Percentiles rank a stretch among this genome's conserved stretches.
Evolutionary conservation across 2,329 filamentous ascomycete species (phyloP).

Genomic region (Phialophora verrucosa): DNA sequence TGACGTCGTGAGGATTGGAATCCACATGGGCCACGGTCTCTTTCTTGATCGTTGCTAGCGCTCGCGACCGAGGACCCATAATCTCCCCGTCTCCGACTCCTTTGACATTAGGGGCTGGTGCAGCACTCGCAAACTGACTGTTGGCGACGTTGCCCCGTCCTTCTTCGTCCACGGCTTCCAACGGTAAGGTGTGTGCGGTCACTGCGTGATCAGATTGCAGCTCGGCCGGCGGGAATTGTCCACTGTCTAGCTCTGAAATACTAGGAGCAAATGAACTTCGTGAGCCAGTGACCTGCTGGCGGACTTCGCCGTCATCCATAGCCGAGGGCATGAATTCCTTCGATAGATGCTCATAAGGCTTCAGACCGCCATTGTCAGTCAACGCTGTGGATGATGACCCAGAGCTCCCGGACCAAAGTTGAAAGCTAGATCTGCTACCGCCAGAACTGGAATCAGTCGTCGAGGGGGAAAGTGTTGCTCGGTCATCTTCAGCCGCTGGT

Average conservation of each 20-base stretch:
- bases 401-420: neutral
- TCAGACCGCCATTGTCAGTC: neutral
- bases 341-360: neutral
- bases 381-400: neutral
- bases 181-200: neutral
- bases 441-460: neutral
- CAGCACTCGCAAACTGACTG: neutral
- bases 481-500: neutral
- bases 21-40: neutral
- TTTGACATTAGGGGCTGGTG: neutral
- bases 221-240: neutral
- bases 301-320: neutral
- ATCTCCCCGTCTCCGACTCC: neutral
- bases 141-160: neutral
- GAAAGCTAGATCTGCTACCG: neutral
- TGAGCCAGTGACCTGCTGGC: neutral
- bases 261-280: neutral
- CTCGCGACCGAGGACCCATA: neutral
- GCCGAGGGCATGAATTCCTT: neutral
- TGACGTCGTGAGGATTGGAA: neutral
- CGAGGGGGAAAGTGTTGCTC: neutral
- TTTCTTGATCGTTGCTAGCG: neutral
- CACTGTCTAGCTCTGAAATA: neutral
- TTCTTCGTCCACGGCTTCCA: neutral
- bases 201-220: neutral